These are phyloP conservation scores for Aspergillus incahuasiensis DNA, from an alignment of 495 filamentous ascomycete species.

Conservation along the genomic window DNA sequence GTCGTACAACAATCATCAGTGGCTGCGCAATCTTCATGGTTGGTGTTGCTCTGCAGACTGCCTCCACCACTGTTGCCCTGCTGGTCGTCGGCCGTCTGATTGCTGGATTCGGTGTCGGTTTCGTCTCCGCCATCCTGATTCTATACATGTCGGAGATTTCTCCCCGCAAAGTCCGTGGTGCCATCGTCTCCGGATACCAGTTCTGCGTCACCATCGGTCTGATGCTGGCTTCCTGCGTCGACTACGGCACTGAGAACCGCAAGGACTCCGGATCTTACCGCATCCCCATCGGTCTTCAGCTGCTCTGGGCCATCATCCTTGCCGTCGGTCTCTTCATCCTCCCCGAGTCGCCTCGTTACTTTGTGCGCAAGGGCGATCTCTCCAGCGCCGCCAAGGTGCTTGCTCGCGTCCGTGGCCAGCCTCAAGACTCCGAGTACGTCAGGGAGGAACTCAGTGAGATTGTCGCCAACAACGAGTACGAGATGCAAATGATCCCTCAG, in stretches of 20 bases:
- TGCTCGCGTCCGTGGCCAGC: slow-evolving; percentile 41
- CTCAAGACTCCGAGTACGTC: slow-evolving; percentile 57
- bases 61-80: slow-evolving; percentile 43
- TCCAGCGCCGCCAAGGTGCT: slow-evolving; percentile 36
- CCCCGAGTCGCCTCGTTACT: slow-evolving; percentile 70
- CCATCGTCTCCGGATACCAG: slow-evolving; percentile 65
- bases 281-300: slow-evolving; percentile 65
- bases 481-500: slow-evolving; percentile 55
- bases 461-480: slow-evolving; percentile 71
- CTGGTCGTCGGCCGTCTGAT: slow-evolving; percentile 68
- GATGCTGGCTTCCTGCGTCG: slow-evolving; percentile 66
- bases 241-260: slow-evolving; percentile 61
- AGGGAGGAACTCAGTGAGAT: slow-evolving; percentile 68
- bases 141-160: slow-evolving; percentile 66
- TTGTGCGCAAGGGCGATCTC: slow-evolving; percentile 51
- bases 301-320: slow-evolving; percentile 63
- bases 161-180: slow-evolving; percentile 63
- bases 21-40: slow-evolving; percentile 62
- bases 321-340: slow-evolving; percentile 63
- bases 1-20: slow-evolving; percentile 61
- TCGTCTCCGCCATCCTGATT: slow-evolving; percentile 70
- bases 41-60: slow-evolving; percentile 60
- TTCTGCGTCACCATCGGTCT: slow-evolving; percentile 71
- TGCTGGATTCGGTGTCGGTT: slow-evolving; percentile 69
- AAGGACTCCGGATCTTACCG: slow-evolving; percentile 62